phyloP scores from a whole-genome alignment of 202 grass and related monocot genomes.

The Setaria viridis region DNA sequence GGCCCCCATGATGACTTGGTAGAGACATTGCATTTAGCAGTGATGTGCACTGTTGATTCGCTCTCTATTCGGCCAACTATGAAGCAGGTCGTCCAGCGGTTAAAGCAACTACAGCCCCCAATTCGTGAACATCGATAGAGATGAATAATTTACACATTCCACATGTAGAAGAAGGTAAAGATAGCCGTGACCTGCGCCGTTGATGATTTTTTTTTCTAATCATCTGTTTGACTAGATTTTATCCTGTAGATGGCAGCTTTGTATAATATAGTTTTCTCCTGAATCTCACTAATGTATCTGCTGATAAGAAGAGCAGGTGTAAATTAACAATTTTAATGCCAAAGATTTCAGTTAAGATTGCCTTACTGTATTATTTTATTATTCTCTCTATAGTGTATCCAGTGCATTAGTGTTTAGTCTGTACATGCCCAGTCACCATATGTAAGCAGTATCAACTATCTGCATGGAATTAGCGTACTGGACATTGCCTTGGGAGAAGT shows the following conservation, averaged over 20 bases:
- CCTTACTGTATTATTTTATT: conserved; percentile 33
- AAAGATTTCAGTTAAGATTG: conserved; percentile 52
- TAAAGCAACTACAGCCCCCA: conserved; percentile 94
- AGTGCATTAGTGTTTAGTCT: background rate
- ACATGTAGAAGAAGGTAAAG: conserved; percentile 63
- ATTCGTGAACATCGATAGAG: conserved; percentile 58
- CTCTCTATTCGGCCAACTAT: conserved; percentile 88
- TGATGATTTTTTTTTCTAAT: conserved; percentile 60
- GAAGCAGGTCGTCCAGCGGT: conserved; percentile 90
- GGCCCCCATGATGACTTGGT: conserved; percentile 89
- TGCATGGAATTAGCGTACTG: background rate
- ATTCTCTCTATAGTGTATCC: conserved; percentile 7
- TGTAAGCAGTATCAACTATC: background rate
- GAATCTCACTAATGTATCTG: conserved; percentile 77
- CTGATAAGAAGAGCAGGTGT: conserved; percentile 72
- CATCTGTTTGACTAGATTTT: conserved; percentile 57
- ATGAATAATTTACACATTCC: conserved; percentile 53
- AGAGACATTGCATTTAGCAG: conserved; percentile 81
- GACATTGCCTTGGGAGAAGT: conserved; percentile 11
- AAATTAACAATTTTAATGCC: conserved; percentile 78
- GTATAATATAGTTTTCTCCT: conserved; percentile 64
- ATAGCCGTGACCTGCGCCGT: conserved; percentile 56
- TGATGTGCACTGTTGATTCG: conserved; percentile 90
- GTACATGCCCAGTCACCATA: background rate
- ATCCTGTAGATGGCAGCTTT: conserved; percentile 64